Conservation (phyloP, 768 basidiomycete species). For the Pholiota microspora region DNA sequence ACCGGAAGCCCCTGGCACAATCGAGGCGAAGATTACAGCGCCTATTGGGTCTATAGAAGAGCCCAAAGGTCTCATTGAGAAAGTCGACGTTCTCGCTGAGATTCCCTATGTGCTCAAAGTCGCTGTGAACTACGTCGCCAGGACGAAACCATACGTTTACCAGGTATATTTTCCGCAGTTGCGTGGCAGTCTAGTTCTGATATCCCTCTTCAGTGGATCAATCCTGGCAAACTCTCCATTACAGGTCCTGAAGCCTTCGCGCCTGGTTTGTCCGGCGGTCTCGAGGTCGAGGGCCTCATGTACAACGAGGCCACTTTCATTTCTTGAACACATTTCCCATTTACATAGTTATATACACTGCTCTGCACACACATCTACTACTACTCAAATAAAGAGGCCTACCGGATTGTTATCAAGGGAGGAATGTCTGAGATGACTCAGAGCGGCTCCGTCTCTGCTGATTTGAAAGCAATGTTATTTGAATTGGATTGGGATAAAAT, state of each 20-base stretch:
- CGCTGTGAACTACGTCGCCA: conserved; percentile 89
- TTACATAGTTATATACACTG: conserved; percentile 11
- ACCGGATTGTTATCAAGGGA: conserved; percentile 2
- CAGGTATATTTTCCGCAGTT: conserved; percentile 49
- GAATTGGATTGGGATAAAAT: background rate
- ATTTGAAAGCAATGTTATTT: background rate
- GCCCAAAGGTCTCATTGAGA: conserved; percentile 82
- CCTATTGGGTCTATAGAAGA: conserved; percentile 56
- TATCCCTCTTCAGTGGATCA: conserved; percentile 39
- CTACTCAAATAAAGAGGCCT: background rate
- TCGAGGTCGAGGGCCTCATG: conserved; percentile 63
- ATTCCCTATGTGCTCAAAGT: conserved; percentile 91
- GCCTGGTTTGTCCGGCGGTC: conserved; percentile 37
- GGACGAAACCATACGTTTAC: conserved; percentile 93
- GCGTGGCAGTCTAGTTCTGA: conserved; percentile 2
- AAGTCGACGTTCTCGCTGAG: conserved; percentile 94
- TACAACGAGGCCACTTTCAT: conserved; percentile 94
- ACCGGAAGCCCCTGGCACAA: conserved; percentile 44
- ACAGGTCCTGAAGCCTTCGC: conserved; percentile 39
- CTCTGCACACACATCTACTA: conserved; percentile 3
- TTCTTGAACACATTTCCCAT: conserved; percentile 38
- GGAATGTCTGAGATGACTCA: background rate
- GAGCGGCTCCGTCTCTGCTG: background rate
- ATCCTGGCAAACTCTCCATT: conserved; percentile 41
- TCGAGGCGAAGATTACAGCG: conserved; percentile 54